These are phyloP conservation scores for Gautieria morchelliformis DNA, from an alignment of 768 basidiomycete species.

Conservation along the genomic window DNA sequence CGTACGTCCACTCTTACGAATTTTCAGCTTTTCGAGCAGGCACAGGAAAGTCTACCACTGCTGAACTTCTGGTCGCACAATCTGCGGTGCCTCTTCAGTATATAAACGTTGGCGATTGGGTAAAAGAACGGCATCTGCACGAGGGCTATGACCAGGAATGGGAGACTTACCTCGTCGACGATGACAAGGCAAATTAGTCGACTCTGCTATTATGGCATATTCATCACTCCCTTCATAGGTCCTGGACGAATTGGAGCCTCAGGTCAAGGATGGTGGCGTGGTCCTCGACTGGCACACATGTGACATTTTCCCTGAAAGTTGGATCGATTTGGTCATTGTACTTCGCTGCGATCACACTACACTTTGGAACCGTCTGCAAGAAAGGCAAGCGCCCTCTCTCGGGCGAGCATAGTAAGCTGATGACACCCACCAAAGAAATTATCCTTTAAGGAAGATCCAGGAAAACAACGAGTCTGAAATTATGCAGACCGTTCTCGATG, in stretches of 20 bases:
- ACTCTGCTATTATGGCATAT: not conserved
- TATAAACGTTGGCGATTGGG: constrained; percentile 84
- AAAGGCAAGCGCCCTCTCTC: constrained; percentile 44
- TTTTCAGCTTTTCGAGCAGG: not conserved
- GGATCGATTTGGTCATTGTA: constrained; percentile 93
- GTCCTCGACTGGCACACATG: constrained; percentile 95
- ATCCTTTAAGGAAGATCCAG: constrained; percentile 87
- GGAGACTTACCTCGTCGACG: constrained; percentile 90
- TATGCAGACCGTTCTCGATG: constrained; percentile 85
- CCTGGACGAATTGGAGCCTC: constrained; percentile 77
- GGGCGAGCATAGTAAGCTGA: not conserved
- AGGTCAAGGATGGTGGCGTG: constrained; percentile 60
- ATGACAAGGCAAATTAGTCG: constrained; percentile 66
- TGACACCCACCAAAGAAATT: constrained; percentile 42
- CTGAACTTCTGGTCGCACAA: constrained; percentile 67
- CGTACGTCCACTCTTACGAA: constrained; percentile 3
- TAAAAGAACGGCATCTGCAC: constrained; percentile 76
- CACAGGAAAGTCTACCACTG: constrained; percentile 79
- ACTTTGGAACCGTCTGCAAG: constrained; percentile 87
- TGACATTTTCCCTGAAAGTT: constrained; percentile 89
- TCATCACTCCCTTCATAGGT: constrained; percentile 37
- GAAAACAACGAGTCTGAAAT: constrained; percentile 99
- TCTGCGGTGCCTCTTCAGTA: constrained; percentile 64
- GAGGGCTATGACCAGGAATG: constrained; percentile 89
- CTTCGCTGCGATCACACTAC: constrained; percentile 79